Percentiles rank a stretch among this genome's conserved stretches.
Conservation (phyloP, 129 eudicot species). For the Helichrysum umbraculigerum region DNA sequence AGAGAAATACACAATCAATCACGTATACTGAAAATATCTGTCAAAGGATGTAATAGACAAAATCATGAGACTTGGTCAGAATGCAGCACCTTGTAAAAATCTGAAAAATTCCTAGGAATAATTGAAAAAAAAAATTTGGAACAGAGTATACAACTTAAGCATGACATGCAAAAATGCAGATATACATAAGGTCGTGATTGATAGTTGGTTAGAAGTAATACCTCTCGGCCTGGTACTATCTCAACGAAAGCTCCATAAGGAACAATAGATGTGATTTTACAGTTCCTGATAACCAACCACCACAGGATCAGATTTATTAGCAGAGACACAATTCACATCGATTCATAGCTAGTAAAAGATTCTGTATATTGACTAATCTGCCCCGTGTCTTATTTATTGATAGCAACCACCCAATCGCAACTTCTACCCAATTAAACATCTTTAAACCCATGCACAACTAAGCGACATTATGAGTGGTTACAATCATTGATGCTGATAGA, state of each 20-base stretch:
- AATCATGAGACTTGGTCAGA: neutral
- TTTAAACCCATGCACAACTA: neutral
- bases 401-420: neutral
- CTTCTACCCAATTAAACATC: neutral
- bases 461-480: neutral
- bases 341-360: neutral
- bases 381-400: neutral
- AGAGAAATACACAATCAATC: neutral
- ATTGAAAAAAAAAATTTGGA: neutral
- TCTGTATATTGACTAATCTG: neutral
- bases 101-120: neutral
- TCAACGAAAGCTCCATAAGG: conserved; percentile 95
- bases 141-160: neutral
- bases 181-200: neutral
- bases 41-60: neutral
- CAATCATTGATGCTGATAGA: neutral
- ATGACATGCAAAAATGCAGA: neutral
- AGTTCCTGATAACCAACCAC: conserved; percentile 58
- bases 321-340: neutral
- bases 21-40: neutral
- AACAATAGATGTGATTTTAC: conserved; percentile 82
- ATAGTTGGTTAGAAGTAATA: conserved; percentile 29
- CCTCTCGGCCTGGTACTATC: conserved; percentile 98
- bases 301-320: conserved; percentile 13
- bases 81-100: neutral